Conservation (phyloP, 345 rosid species). For the Cardamine chenopodiifolia region DNA sequence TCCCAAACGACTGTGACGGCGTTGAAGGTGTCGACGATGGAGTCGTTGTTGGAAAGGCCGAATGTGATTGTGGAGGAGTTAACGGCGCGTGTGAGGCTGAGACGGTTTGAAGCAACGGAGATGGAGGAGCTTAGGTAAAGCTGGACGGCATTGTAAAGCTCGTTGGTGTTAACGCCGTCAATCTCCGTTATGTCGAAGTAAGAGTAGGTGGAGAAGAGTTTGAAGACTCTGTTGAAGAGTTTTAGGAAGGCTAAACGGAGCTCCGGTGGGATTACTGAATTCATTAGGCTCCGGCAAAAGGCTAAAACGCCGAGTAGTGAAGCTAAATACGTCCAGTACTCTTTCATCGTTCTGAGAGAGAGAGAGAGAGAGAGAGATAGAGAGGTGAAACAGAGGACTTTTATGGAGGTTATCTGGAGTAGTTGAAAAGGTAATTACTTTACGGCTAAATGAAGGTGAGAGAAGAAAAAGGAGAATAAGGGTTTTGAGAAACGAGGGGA, state of each 20-base stretch:
- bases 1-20: conserved; percentile 34
- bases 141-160: conserved; percentile 93
- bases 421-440: conserved; percentile 18
- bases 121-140: conserved; percentile 73
- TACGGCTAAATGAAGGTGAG: conserved; percentile 23
- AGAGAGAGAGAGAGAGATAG: background rate
- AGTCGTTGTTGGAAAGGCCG: conserved; percentile 35
- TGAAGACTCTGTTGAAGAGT: conserved; percentile 17
- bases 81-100: conserved; percentile 33
- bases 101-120: conserved; percentile 45
- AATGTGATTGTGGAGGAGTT: conserved; percentile 34
- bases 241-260: conserved; percentile 22
- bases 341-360: conserved; percentile 24
- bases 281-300: conserved; percentile 24
- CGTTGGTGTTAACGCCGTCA: conserved; percentile 95
- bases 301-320: conserved; percentile 39
- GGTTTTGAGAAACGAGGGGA: conserved; percentile 18
- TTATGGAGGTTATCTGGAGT: background rate
- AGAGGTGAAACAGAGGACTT: background rate
- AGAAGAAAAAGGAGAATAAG: conserved; percentile 1
- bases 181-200: conserved; percentile 90
- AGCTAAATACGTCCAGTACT: conserved; percentile 32
- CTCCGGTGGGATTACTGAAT: conserved; percentile 33
- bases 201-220: conserved; percentile 48
- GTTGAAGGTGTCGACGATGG: conserved; percentile 29